Evolutionary conservation across 164 flowering plant genomes (phyloP), one percentile per base, ranked within the genome.

Genomic region (Amborella trichopoda): DNA sequence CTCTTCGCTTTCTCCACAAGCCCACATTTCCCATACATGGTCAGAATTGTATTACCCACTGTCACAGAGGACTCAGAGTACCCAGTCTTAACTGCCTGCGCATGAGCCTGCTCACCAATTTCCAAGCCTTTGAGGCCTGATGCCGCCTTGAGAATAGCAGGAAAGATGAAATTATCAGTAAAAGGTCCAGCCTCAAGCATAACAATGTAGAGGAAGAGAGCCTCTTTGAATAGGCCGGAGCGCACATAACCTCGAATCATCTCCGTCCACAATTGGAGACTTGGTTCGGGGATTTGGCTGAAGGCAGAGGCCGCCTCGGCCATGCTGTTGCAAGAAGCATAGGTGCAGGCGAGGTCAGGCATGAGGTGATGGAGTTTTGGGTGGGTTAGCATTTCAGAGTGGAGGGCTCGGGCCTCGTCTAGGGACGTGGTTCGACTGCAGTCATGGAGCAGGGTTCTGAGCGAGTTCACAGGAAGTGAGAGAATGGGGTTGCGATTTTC

Each of bases 91-190:
- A 77, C 24, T 28, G 60, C 76, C 11, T 69, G 71, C 49, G 68
- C 73, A 54, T 87, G 94, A 40, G 78, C 49, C 73, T 78, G 80
- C 52, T 52, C 66, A 18, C 85, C 87, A 0, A 59, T 40, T 26
- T 50, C 23, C 52, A 81, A 53, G 64, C 81, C 85, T 2, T 53
- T 63, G 33, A 77, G 55, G 38, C 55, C 70, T 0, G 77, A 46
- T 5, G 52, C 77, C 6, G 88, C 81, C 50, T 79, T 85, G 17
- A 85, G 44, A 26, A 68, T 62, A 0, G 87, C 85, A 0, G 94
- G 96, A 65, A 80, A 79, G 27, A 70, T 73, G 28, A 77, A 83
- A 26, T 81, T 68, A 55, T 87, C 77, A 5, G 85, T 90, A 5
- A 46, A 24, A 19, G 68, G 22, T 9, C 81, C 81, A 1, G 71